These are phyloP conservation scores for Alternaria brassicae DNA, from an alignment of 2,329 filamentous ascomycete genomes.

Conservation along the genomic window DNA sequence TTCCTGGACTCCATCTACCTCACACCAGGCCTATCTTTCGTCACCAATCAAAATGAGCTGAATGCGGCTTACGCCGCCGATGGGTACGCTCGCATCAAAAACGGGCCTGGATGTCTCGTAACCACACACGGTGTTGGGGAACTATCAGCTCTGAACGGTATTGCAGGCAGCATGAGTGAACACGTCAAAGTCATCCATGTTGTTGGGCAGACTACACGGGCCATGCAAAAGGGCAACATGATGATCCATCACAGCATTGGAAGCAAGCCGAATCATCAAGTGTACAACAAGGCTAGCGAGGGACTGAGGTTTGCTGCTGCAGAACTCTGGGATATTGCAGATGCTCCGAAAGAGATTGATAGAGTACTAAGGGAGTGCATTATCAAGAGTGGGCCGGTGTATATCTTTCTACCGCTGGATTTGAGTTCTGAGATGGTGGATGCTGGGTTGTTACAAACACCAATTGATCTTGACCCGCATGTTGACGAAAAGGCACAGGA, in stretches of 20 bases:
- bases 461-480: constrained; percentile 45
- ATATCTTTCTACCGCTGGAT: constrained; percentile 56
- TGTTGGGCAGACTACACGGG: constrained; percentile 53
- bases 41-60: constrained; percentile 65
- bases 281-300: constrained; percentile 52
- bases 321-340: constrained; percentile 50
- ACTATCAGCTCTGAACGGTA: constrained; percentile 55
- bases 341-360: constrained; percentile 54
- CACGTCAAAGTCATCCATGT: constrained; percentile 56
- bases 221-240: constrained; percentile 53
- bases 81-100: constrained; percentile 64
- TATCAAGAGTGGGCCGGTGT: constrained; percentile 53
- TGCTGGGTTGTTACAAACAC: constrained; percentile 44
- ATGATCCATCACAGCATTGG: constrained; percentile 58
- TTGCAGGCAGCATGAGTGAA: constrained; percentile 55
- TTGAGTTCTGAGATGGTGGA: constrained; percentile 49
- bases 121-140: constrained; percentile 69
- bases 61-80: constrained; percentile 66
- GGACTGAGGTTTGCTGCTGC: constrained; percentile 51
- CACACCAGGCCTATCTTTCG: constrained; percentile 51
- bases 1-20: constrained; percentile 55
- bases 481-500: constrained; percentile 36
- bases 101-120: constrained; percentile 57
- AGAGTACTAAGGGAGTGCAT: constrained; percentile 54
- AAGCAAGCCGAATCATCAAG: constrained; percentile 50